Base-by-base conservation (phyloP, 306 rosid genomes). In the Carpinus viminea region DNA sequence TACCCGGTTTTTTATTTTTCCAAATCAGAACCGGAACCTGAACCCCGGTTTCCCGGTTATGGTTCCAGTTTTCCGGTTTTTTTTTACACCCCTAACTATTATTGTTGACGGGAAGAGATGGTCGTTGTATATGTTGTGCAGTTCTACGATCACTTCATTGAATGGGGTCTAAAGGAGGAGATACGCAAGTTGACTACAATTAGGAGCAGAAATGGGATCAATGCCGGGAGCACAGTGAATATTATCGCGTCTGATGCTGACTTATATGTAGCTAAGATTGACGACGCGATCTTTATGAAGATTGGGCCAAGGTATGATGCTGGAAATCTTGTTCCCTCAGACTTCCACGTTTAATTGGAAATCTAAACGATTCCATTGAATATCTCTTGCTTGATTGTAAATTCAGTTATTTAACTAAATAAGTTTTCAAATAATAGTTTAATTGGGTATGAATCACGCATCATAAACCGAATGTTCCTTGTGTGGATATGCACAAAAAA, bases 101-200 rank as follows among this genome's bases (percentile, higher is more conserved):
- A 10, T 74, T 52, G 13, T 59, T 72, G 59, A 51, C 62, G 38
- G 26, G 70, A 28, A 55, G 50, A 12, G 13, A 48, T 65, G 50
- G 50, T 85, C 13, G 72, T 70, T 11, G 12, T 48, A 10, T 45
- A 54, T 80, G 59, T 13, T 45, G n/a, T 81, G 89, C 76, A 93
- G 97, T 93, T 91, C 86, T 91, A 93, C 18, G 98, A 93, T 7
- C 98, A 93, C 64, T 85, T 91, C 26, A 46, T 91, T 62, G 91
- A 88, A 4, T 88, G 93, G 98, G 92, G 93, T 1, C 74, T 86
- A 53, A 89, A 93, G 92, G 90, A 80, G 57, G 74, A 78, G 72
- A 87, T 88, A 74, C 24, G 75, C 24, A 89, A 83, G 11, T 77
- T 91, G 83, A 70, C 60, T 20, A 80, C 59, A 18, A 79, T 93